Conservation (phyloP, 495 filamentous ascomycete species). For the Penicillium pulvis region DNA sequence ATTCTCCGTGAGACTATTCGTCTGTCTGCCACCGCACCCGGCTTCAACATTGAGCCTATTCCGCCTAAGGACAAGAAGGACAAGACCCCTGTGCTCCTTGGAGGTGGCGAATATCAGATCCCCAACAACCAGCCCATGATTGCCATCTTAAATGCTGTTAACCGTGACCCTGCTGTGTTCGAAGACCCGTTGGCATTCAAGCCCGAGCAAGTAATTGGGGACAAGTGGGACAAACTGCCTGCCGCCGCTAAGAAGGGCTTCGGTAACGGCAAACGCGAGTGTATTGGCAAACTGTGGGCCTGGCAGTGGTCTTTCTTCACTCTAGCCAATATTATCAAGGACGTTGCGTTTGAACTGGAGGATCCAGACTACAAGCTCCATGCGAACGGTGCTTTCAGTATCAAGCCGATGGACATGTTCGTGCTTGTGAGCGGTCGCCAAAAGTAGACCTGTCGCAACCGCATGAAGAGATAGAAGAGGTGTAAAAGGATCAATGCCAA, state of each 20-base stretch:
- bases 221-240: slow-evolving; percentile 61
- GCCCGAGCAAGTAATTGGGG: slow-evolving; percentile 72
- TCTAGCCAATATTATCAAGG: slow-evolving; percentile 42
- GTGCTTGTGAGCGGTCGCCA: slow-evolving; percentile 18
- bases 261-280: slow-evolving; percentile 70
- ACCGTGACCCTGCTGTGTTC: slow-evolving; percentile 69
- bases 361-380: slow-evolving; percentile 42
- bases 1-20: slow-evolving; percentile 75
- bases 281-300: slow-evolving; percentile 66
- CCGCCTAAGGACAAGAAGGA: slow-evolving; percentile 39
- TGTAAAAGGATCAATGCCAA: no score
- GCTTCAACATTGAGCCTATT: slow-evolving; percentile 58
- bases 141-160: slow-evolving; percentile 63
- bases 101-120: slow-evolving; percentile 68
- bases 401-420: slow-evolving; percentile 36
- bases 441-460: slow-evolving; percentile 2
- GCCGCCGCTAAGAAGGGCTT: slow-evolving; percentile 66
- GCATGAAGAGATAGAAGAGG: background rate
- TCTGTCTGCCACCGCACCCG: slow-evolving; percentile 64
- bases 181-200: slow-evolving; percentile 63
- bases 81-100: slow-evolving; percentile 49
- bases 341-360: slow-evolving; percentile 47
- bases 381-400: slow-evolving; percentile 42
- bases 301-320: slow-evolving; percentile 57
- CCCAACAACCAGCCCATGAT: slow-evolving; percentile 61